phyloP scores from a whole-genome alignment of 2,329 filamentous ascomycete genomes.

The Herpotrichia juniperi region DNA sequence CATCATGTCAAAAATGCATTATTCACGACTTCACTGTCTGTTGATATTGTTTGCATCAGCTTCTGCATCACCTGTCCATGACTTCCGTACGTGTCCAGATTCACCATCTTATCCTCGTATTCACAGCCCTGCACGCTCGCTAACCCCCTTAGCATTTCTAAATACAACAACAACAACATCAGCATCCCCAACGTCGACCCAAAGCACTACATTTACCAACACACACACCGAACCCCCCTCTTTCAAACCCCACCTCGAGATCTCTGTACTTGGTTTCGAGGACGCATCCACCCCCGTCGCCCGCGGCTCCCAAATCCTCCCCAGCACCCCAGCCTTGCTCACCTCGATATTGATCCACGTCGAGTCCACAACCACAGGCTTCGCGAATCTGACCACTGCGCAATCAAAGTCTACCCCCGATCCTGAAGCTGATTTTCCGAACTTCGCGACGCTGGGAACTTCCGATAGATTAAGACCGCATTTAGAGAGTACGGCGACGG shows the following conservation, averaged over 20 bases:
- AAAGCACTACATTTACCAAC: too few species aligned
- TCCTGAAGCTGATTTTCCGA: too few species aligned
- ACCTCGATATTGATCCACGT: too few species aligned
- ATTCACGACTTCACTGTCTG: neutral
- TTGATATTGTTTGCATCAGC: neutral
- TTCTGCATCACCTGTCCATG: neutral
- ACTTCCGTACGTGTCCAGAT: conserved; percentile 1
- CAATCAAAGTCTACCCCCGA: neutral
- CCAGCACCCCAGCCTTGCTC: too few species aligned
- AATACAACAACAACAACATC: conserved; percentile 1
- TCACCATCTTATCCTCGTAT: neutral
- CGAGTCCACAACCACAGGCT: neutral
- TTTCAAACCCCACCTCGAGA: conserved; percentile 7
- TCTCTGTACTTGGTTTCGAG: conserved; percentile 2
- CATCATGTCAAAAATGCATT: neutral
- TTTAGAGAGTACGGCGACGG: neutral
- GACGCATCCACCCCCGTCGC: neutral
- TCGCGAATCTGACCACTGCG: neutral
- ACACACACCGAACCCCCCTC: neutral
- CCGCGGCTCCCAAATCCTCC: neutral
- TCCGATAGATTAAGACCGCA: neutral
- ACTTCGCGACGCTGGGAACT: neutral
- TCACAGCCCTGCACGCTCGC: neutral
- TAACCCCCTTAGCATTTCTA: conserved; percentile 4
- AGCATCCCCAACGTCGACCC: too few species aligned